Percentiles rank a stretch among this genome's conserved stretches.
These are phyloP conservation scores for Hirschfeldia incana DNA, from an alignment of 345 rosid genomes.

Conservation along the genomic window DNA sequence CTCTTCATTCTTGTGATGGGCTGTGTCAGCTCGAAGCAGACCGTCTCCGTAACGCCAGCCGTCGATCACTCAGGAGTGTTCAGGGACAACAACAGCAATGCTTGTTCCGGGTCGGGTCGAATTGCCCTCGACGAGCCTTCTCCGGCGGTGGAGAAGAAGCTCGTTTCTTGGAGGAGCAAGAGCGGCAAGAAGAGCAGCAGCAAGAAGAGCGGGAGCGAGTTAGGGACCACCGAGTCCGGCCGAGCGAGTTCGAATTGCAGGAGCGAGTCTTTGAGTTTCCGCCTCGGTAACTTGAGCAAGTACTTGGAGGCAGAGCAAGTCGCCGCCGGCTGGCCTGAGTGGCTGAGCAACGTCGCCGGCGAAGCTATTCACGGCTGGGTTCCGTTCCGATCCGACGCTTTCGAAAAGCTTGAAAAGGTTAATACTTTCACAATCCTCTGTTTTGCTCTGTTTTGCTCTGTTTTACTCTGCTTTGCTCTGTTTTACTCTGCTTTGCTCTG, in stretches of 20 bases:
- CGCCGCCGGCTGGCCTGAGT: conserved; percentile 99
- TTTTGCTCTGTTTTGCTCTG: neutral
- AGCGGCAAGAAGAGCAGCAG: conserved; percentile 38
- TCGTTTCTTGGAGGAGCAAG: conserved; percentile 36
- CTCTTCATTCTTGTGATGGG: conserved; percentile 53
- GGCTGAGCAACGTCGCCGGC: conserved; percentile 95
- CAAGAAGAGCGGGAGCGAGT: conserved; percentile 38
- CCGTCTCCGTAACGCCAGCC: conserved; percentile 89
- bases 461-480: neutral
- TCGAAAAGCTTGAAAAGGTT: conserved; percentile 93
- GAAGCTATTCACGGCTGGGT: conserved; percentile 98
- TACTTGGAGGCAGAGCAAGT: conserved; percentile 88
- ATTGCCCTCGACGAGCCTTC: conserved; percentile 19
- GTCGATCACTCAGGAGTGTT: conserved; percentile 69
- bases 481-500: neutral
- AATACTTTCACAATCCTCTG: neutral
- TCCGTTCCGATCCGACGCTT: conserved; percentile 78
- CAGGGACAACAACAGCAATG: conserved; percentile 41
- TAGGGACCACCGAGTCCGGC: conserved; percentile 57
- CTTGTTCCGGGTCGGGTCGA: conserved; percentile 25
- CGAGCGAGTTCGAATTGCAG: conserved; percentile 56
- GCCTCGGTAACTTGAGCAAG: conserved; percentile 60
- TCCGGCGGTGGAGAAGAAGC: conserved; percentile 35
- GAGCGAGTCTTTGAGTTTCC: conserved; percentile 77
- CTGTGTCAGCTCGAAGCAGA: conserved; percentile 94